Evolutionary conservation across 371 early-diverging fungal species (phyloP).

Genomic region (Ordospora pajunii): DNA sequence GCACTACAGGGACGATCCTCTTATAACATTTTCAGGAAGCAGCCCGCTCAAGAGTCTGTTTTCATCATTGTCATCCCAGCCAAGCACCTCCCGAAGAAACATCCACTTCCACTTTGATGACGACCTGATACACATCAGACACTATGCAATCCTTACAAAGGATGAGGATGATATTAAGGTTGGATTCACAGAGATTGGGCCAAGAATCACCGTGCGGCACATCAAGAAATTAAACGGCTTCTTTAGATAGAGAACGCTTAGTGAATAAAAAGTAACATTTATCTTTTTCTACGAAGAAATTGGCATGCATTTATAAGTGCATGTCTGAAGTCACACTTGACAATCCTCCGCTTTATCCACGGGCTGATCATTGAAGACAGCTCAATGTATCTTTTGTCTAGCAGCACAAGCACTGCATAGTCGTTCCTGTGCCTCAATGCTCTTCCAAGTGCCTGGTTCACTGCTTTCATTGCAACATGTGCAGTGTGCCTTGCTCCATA

Average conservation of each 20-base stretch:
- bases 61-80: slow-evolving; percentile 2
- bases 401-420: slow-evolving; percentile 65
- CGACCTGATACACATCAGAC: slow-evolving; percentile 38
- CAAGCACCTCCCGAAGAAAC: slow-evolving; percentile 6
- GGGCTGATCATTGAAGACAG: slow-evolving; percentile 41
- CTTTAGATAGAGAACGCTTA: neutral
- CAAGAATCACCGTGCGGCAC: slow-evolving; percentile 35
- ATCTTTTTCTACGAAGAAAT: slow-evolving; percentile 20
- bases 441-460: slow-evolving; percentile 81
- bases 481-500: slow-evolving; percentile 45
- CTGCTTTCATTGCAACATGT: slow-evolving; percentile 68
- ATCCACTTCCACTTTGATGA: slow-evolving; percentile 33
- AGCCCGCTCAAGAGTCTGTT: slow-evolving; percentile 13
- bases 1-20: slow-evolving; percentile 16
- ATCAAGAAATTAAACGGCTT: slow-evolving; percentile 26
- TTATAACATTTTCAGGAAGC: slow-evolving; percentile 36
- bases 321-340: neutral
- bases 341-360: slow-evolving; percentile 49
- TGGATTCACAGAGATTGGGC: slow-evolving; percentile 43
- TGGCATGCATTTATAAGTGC: neutral
- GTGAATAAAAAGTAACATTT: neutral
- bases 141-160: slow-evolving; percentile 23
- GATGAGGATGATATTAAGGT: slow-evolving; percentile 32
- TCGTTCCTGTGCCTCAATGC: slow-evolving; percentile 77
- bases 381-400: slow-evolving; percentile 63